phyloP scores from a whole-genome alignment of 108 stramenopile genomes.

The Cyclostephanos tholiformis region DNA sequence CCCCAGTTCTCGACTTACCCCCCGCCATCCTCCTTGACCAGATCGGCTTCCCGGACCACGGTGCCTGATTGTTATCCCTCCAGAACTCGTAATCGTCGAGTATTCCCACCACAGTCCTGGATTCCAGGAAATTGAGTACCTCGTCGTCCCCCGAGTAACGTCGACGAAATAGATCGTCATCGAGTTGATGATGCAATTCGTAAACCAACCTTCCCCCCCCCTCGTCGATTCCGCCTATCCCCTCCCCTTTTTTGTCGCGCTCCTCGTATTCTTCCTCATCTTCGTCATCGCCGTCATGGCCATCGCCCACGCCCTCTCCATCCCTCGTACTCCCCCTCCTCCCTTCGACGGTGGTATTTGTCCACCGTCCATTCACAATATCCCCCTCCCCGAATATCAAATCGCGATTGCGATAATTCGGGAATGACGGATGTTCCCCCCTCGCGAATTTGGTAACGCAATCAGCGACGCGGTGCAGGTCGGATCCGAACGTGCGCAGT shows the following conservation, averaged over 20 bases:
- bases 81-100: slow-evolving; percentile 83
- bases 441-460: slow-evolving; percentile 66
- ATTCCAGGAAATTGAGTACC: slow-evolving; percentile 57
- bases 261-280: slow-evolving; percentile 7
- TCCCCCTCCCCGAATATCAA: slow-evolving; percentile 49
- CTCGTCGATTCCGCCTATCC: neutral
- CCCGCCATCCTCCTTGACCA: slow-evolving; percentile 71
- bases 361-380: slow-evolving; percentile 63
- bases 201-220: slow-evolving; percentile 15
- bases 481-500: slow-evolving; percentile 84
- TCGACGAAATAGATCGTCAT: slow-evolving; percentile 3
- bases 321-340: slow-evolving; percentile 16
- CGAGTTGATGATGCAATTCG: slow-evolving; percentile 8
- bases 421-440: slow-evolving; percentile 77
- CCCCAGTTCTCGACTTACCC: slow-evolving; percentile 72
- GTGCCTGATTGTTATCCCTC: slow-evolving; percentile 58
- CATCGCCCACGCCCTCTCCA: neutral
- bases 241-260: neutral
- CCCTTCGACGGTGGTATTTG: no score
- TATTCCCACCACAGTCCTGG: slow-evolving; percentile 66
- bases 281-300: neutral
- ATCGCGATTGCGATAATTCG: slow-evolving; percentile 52
- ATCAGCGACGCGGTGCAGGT: slow-evolving; percentile 64
- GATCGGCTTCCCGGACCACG: slow-evolving; percentile 86
- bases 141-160: slow-evolving; percentile 70